Conservation (phyloP, 257 asterid genomes). For the Scutellaria galericulata region DNA sequence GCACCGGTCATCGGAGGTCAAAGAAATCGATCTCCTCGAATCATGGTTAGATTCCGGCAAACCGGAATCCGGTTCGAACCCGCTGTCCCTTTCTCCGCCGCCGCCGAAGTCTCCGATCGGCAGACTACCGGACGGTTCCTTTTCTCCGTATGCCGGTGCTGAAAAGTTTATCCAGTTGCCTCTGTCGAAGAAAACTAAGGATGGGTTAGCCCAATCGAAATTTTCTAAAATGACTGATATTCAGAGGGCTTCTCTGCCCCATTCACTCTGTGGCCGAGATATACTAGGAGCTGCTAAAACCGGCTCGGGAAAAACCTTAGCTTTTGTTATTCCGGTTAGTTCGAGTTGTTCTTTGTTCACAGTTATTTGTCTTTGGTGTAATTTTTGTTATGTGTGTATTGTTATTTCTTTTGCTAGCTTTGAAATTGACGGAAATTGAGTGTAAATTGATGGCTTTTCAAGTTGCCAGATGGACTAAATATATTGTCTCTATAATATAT, state of each 20-base stretch:
- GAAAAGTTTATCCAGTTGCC: constrained; percentile 64
- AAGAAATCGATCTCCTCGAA: constrained; percentile 76
- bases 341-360: neutral
- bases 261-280: constrained; percentile 86
- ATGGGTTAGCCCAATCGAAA: constrained; percentile 58
- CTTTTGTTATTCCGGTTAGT: constrained; percentile 86
- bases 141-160: constrained; percentile 74
- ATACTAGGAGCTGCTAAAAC: constrained; percentile 98
- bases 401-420: neutral
- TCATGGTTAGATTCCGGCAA: constrained; percentile 71
- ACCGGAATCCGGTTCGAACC: constrained; percentile 80
- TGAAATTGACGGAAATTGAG: neutral
- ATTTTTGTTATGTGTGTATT: neutral
- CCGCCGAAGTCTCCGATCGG: constrained; percentile 65
- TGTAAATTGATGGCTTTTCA: neutral
- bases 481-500: neutral
- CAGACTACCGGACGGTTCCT: constrained; percentile 60
- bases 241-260: constrained; percentile 95
- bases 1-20: constrained; percentile 49
- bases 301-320: constrained; percentile 95
- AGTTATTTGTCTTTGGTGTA: neutral
- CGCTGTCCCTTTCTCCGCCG: constrained; percentile 62
- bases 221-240: constrained; percentile 77
- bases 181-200: constrained; percentile 79
- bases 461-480: neutral